Percentiles rank a stretch among this genome's conserved stretches.
These are phyloP conservation scores for Fusarium neocosmosporiellum DNA, from an alignment of 2,329 filamentous ascomycete genomes.

Conservation along the genomic window DNA sequence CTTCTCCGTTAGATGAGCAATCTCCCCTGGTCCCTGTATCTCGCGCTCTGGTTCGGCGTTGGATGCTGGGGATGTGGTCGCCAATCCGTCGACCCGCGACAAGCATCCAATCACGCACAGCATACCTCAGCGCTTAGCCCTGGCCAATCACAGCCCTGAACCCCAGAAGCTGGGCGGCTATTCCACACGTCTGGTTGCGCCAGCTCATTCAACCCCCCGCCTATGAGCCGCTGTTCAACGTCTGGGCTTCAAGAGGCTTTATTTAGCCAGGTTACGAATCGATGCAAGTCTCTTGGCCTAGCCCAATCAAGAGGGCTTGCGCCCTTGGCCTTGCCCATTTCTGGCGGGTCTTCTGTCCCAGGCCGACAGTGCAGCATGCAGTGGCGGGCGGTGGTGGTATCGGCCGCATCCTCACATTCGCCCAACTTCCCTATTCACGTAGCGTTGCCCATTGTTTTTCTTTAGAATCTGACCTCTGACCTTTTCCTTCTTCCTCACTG, in stretches of 20 bases:
- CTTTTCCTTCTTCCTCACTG: not conserved
- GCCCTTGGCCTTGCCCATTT: constrained; percentile 33
- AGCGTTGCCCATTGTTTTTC: constrained; percentile 19
- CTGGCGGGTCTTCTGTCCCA: constrained; percentile 23
- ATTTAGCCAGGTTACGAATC: constrained; percentile 43
- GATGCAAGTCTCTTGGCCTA: constrained; percentile 26
- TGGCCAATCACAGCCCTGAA: constrained; percentile 44
- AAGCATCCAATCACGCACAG: constrained; percentile 44
- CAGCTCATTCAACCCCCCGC: constrained; percentile 40
- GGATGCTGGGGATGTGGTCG: constrained; percentile 39
- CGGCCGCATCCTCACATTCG: constrained; percentile 27
- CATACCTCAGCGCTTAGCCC: constrained; percentile 43
- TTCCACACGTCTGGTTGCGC: constrained; percentile 47
- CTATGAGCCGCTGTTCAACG: constrained; percentile 38
- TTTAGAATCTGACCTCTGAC: constrained; percentile 9
- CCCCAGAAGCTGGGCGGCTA: constrained; percentile 50
- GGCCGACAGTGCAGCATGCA: constrained; percentile 15
- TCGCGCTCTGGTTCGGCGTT: constrained; percentile 15
- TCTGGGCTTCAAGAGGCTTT: constrained; percentile 36
- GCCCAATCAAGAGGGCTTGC: constrained; percentile 40
- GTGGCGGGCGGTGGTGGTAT: constrained; percentile 25
- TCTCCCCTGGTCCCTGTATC: constrained; percentile 29
- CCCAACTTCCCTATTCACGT: constrained; percentile 15
- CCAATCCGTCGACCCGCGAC: constrained; percentile 41
- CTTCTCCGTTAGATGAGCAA: constrained; percentile 17